These are phyloP conservation scores for Lathyrus tuberosus DNA, from an alignment of 306 rosid genomes.

Conservation along the genomic window DNA sequence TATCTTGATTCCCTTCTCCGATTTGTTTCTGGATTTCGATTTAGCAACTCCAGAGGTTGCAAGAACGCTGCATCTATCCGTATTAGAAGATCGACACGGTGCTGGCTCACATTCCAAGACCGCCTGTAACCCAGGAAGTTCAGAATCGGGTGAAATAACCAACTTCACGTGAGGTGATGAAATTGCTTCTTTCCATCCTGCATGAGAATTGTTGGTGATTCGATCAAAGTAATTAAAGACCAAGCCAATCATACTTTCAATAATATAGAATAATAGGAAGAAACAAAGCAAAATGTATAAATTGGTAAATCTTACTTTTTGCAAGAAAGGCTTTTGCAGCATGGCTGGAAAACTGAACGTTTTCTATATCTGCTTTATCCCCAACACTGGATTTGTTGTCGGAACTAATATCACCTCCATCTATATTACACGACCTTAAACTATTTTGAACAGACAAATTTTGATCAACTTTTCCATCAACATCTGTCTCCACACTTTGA, in stretches of 20 bases:
- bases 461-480: slow-evolving; percentile 53
- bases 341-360: slow-evolving; percentile 47
- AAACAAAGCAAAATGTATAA: slow-evolving; percentile 4
- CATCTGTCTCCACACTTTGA: slow-evolving; percentile 52
- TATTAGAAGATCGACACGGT: slow-evolving; percentile 39
- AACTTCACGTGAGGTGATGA: slow-evolving; percentile 67
- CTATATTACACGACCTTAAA: slow-evolving; percentile 42
- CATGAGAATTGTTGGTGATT: slow-evolving; percentile 33
- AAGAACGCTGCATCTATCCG: slow-evolving; percentile 43
- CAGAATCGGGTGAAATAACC: slow-evolving; percentile 55
- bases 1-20: slow-evolving; percentile 59
- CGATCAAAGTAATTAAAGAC: slow-evolving; percentile 25
- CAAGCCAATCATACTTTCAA: slow-evolving; percentile 15
- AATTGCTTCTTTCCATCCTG: slow-evolving; percentile 95
- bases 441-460: slow-evolving; percentile 41
- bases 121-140: slow-evolving; percentile 42
- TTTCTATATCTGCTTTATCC: slow-evolving; percentile 45
- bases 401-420: slow-evolving; percentile 38
- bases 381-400: slow-evolving; percentile 32
- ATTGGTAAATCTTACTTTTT: slow-evolving; percentile 56
- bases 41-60: slow-evolving; percentile 50
- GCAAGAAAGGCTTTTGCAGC: slow-evolving; percentile 81
- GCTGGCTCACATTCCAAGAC: slow-evolving; percentile 44
- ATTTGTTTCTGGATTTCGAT: slow-evolving; percentile 55
- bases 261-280: not conserved